Evolutionary conservation across 768 basidiomycete genomes (phyloP).

Genomic region (Chlorophyllum brunneum): DNA sequence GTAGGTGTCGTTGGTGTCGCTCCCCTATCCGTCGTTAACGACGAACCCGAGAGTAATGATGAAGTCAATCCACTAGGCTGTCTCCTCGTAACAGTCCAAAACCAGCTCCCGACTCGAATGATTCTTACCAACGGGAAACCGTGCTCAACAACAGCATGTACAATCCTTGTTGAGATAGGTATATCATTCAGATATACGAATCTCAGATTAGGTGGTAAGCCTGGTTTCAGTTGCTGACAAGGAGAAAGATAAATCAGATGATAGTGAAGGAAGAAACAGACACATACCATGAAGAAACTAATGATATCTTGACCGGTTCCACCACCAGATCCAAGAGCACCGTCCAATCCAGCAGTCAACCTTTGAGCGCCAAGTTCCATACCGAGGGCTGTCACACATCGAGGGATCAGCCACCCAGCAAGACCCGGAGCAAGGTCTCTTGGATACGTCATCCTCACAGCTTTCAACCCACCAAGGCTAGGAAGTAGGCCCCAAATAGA

Average conservation of each 20-base stretch:
- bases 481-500: conserved; percentile 71
- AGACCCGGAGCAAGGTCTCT: conserved; percentile 58
- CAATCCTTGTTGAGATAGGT: conserved; percentile 33
- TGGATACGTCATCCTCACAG: conserved; percentile 60
- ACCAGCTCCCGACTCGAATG: conserved; percentile 46
- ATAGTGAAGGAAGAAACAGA: not conserved
- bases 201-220: conserved; percentile 47
- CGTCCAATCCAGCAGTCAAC: conserved; percentile 38
- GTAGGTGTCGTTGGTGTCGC: not conserved
- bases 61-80: conserved; percentile 11
- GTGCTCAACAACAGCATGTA: conserved; percentile 41
- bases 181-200: conserved; percentile 57
- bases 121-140: conserved; percentile 63
- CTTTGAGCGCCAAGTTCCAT: conserved; percentile 33
- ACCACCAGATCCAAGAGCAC: conserved; percentile 30
- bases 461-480: conserved; percentile 45
- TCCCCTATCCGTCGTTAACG: not conserved
- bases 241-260: not conserved
- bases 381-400: conserved; percentile 43
- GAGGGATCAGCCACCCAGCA: conserved; percentile 66
- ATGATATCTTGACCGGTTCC: conserved; percentile 5
- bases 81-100: conserved; percentile 46
- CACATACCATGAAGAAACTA: conserved; percentile 5
- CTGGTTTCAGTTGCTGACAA: conserved; percentile 53
- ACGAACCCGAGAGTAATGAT: not conserved